Evolutionary conservation across 257 asterid species (phyloP).

Genomic region (Agastache rugosa): DNA sequence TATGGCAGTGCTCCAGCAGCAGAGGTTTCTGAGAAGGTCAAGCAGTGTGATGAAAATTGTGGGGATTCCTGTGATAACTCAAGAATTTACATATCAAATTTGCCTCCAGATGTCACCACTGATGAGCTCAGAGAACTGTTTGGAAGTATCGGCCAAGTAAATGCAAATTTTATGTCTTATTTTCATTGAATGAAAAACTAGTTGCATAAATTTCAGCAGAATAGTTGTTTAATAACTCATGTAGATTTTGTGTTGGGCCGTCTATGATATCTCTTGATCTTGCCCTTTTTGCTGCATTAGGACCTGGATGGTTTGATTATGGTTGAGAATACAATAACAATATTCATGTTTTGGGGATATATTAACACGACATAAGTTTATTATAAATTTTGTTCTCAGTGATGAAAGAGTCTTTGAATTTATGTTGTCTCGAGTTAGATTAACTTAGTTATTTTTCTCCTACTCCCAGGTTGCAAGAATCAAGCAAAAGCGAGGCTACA

Average conservation of each 20-base stretch:
- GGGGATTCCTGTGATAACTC: constrained; percentile 95
- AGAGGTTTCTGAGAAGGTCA: constrained; percentile 78
- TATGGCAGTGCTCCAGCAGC: constrained; percentile 64
- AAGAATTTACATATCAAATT: constrained; percentile 94
- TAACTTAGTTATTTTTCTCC: constrained; percentile 11
- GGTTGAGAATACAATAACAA: neutral
- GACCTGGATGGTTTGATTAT: neutral
- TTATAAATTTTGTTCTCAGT: neutral
- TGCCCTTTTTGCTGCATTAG: constrained; percentile 11
- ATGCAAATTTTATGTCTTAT: constrained; percentile 47
- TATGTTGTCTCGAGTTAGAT: constrained; percentile 7
- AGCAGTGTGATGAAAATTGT: constrained; percentile 95
- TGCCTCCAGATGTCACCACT: constrained; percentile 92
- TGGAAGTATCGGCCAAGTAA: constrained; percentile 99
- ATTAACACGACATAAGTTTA: constrained; percentile 2
- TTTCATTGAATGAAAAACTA: constrained; percentile 27
- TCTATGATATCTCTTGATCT: constrained; percentile 9
- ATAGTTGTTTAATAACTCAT: neutral
- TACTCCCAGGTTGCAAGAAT: constrained; percentile 85
- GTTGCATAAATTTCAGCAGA: neutral
- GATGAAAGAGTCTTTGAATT: constrained; percentile 2
- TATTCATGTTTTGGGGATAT: constrained; percentile 2
- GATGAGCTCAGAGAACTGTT: constrained; percentile 95
- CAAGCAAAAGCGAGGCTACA: constrained; percentile 97
- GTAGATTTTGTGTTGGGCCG: constrained; percentile 15